phyloP scores from a whole-genome alignment of 345 rosid genomes.

The Cardamine resedifolia region DNA sequence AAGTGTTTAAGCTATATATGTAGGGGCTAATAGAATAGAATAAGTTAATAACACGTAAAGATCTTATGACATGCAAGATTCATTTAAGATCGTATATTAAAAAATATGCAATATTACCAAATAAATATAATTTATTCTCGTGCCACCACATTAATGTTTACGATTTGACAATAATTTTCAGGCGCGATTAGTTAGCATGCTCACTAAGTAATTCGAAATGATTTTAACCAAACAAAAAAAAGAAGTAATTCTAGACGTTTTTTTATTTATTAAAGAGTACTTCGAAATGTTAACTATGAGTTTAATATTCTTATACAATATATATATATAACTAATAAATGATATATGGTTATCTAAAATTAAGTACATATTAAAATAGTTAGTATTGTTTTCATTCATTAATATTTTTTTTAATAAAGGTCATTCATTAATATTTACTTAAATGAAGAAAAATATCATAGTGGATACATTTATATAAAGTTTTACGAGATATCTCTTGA shows the following conservation, averaged over 20 bases:
- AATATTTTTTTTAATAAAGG: too few relatives aligned
- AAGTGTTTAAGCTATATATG: constrained; percentile 25
- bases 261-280: too few relatives aligned
- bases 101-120: neutral
- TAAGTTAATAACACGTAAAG: constrained; percentile 29
- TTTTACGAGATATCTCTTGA: neutral
- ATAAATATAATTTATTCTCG: neutral
- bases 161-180: neutral
- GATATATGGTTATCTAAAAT: too few relatives aligned
- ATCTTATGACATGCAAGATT: constrained; percentile 35
- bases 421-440: neutral
- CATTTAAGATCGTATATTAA: constrained; percentile 23
- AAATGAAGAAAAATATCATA: neutral
- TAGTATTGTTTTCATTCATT: too few relatives aligned
- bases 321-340: too few relatives aligned
- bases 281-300: too few relatives aligned
- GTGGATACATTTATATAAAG: neutral
- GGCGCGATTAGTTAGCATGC: neutral
- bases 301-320: too few relatives aligned
- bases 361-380: neutral
- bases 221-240: too few relatives aligned
- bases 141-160: neutral
- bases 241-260: too few relatives aligned
- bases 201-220: too few relatives aligned
- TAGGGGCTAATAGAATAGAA: neutral